These are phyloP conservation scores for Hygrocybe punicea DNA, from an alignment of 768 basidiomycete species.

Conservation along the genomic window DNA sequence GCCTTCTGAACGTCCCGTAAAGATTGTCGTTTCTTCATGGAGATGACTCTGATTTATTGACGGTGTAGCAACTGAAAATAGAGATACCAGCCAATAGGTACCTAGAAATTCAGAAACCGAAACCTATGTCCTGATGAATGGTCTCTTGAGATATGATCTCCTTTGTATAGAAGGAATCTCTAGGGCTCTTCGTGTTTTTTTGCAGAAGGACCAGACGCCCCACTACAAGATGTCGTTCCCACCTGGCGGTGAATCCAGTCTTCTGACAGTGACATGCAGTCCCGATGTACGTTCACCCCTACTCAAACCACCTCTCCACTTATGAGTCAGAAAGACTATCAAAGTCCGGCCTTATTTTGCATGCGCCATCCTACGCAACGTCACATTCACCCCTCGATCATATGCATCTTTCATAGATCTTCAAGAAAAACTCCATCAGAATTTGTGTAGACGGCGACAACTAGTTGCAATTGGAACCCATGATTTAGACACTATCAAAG, in stretches of 20 bases:
- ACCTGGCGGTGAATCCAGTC: conserved; percentile 57
- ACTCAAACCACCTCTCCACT: not conserved
- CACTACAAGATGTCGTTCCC: conserved; percentile 73
- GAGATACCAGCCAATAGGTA: conserved; percentile 98
- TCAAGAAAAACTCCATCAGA: conserved; percentile 98
- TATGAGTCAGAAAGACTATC: conserved; percentile 50
- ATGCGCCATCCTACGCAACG: conserved; percentile 83
- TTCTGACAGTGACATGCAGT: conserved; percentile 65
- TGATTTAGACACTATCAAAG: conserved; percentile 83
- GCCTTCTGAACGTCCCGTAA: conserved; percentile 79
- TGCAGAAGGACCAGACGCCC: conserved; percentile 64
- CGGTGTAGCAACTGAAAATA: conserved; percentile 87
- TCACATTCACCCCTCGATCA: conserved; percentile 82
- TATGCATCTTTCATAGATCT: conserved; percentile 98
- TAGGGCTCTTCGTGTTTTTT: conserved; percentile 78
- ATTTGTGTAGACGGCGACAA: conserved; percentile 84
- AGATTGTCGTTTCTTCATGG: conserved; percentile 17
- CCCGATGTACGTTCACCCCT: conserved; percentile 58
- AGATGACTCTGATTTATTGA: not conserved
- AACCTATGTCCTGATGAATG: not conserved
- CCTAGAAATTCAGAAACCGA: not conserved
- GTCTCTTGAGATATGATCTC: conserved; percentile 78
- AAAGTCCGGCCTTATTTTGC: conserved; percentile 89
- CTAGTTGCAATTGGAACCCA: conserved; percentile 97
- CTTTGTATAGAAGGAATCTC: conserved; percentile 96